Evolutionary conservation across 2,329 filamentous ascomycete species (phyloP), one percentile per base, ranked within the genome.

Genomic region (Pseudogymnoascus sp.): DNA sequence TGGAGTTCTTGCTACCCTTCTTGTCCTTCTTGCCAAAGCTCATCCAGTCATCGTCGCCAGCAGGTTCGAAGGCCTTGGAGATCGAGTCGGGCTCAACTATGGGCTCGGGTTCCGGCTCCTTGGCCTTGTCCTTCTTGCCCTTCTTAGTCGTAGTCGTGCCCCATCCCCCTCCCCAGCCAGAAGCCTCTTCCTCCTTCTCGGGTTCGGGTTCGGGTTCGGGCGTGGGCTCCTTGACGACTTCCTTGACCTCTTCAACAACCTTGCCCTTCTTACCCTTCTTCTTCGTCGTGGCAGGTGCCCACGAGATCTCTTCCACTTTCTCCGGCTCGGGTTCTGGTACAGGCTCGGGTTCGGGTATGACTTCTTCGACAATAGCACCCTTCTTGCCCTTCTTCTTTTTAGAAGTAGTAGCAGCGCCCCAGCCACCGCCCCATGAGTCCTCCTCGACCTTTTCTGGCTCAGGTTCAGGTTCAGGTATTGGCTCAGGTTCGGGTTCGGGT

Each of bases 11-110:
- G 66, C 65, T 48, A 55, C 67, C 66, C 57, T 68, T 73, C 72
- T 64, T 72, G 72, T 57, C 71, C 74, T 69, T 77, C 66, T 76
- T 74, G 61, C 68, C 68, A 0, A 77, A 70, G 13, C 77, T 72
- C 71, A 79, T 74, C 60, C 82, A 80, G 64, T 82, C 66, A 57
- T 68, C 67, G 28, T 69, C 64, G 3, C 62, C 66, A 15, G 62
- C 61, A 39, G 65, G 57, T 28, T 65, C 65, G 52, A 70, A 61
- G 2, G 63, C 63, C 57, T 71, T 63, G 34, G 59, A 58, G 57
- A 68, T 64, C 7, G 65, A 61, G 21, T 52, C 59, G 12, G 61
- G 37, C 30, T 67, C 63, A 9, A 52, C 26, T 21, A 61, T 23
- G 23, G 63, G 63, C n/a, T 64, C 58, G 4, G 65, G 62, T 21